Evolutionary conservation across 2,329 filamentous ascomycete genomes (phyloP).

Genomic region (Anthostomella pinea): DNA sequence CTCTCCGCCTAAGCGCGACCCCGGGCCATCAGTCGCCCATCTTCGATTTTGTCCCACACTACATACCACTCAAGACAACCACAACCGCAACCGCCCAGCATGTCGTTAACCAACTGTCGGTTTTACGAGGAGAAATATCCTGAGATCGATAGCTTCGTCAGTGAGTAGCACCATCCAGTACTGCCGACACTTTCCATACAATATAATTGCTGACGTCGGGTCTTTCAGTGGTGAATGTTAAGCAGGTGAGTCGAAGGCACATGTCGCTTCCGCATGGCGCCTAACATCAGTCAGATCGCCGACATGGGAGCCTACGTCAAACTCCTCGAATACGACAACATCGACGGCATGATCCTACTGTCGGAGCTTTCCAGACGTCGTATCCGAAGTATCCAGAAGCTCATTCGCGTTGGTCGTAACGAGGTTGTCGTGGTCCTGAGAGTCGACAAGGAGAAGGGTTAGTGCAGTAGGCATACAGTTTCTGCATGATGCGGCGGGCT

Average conservation of each 20-base stretch:
- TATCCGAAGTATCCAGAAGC: conserved; percentile 98
- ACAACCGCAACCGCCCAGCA: conserved; percentile 59
- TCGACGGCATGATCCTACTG: conserved; percentile 99
- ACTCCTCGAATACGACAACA: conserved; percentile 99
- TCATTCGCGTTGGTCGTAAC: conserved; percentile 96
- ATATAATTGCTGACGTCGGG: no score
- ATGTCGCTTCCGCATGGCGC: no score
- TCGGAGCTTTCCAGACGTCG: conserved; percentile 96
- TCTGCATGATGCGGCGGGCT: conserved; percentile 15
- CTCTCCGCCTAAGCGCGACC: conserved; percentile 10
- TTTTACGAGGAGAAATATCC: conserved; percentile 98
- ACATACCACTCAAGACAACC: conserved; percentile 20
- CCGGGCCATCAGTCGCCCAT: conserved; percentile 20
- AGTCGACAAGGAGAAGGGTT: conserved; percentile 98
- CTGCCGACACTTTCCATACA: no score
- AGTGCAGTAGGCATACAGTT: conserved; percentile 23
- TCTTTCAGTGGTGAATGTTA: conserved; percentile 99
- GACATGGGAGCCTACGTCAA: conserved; percentile 99
- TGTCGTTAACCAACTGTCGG: conserved; percentile 94
- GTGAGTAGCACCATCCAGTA: no score
- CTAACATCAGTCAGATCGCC: conserved; percentile 66
- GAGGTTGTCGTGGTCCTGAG: conserved; percentile 97
- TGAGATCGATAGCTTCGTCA: conserved; percentile 99
- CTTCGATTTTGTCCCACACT: conserved; percentile 13
- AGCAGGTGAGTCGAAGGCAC: conserved; percentile 77